A percentile compares a stretch with the other conserved stretches of the same genome.
phyloP scores from a whole-genome alignment of 1,284 basidiomycete species.

The Vanrija sp. region DNA sequence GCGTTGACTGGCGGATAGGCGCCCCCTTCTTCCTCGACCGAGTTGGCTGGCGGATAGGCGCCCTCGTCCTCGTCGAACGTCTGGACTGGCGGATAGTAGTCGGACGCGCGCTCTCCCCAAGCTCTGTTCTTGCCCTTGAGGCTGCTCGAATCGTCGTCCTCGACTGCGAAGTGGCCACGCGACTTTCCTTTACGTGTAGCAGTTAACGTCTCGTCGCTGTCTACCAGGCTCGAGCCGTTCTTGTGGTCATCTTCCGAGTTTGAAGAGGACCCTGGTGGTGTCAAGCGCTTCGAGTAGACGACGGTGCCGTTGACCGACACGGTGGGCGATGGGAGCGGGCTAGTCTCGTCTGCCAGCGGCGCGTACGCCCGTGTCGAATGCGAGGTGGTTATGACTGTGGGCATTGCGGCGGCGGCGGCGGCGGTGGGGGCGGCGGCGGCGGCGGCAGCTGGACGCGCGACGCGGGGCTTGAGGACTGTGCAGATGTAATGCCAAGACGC shows the following conservation, averaged over 20 bases:
- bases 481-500: constrained; percentile 1
- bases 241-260: constrained; percentile 3
- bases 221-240: background rate
- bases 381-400: constrained; percentile 19
- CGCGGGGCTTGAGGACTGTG: background rate
- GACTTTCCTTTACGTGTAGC: constrained; percentile 16
- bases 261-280: constrained; percentile 1
- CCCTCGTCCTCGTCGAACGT: constrained; percentile 7
- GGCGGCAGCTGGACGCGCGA: background rate
- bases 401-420: constrained; percentile 13
- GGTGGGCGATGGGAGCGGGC: constrained; percentile 26
- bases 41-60: background rate
- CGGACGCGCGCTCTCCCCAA: constrained; percentile 28
- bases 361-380: constrained; percentile 28
- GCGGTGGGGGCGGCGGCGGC: background rate
- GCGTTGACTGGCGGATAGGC: constrained; percentile 43
- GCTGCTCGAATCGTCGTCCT: constrained; percentile 19
- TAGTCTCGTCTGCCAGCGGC: constrained; percentile 38
- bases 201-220: constrained; percentile 32
- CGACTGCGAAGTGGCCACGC: background rate
- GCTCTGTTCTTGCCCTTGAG: constrained; percentile 28
- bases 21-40: constrained; percentile 8
- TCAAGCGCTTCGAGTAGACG: constrained; percentile 25
- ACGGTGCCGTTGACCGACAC: constrained; percentile 37
- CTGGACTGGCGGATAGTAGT: constrained; percentile 6